Conservation (phyloP, 169 alveolate species). For the Cryptosporidium xiaoi region DNA sequence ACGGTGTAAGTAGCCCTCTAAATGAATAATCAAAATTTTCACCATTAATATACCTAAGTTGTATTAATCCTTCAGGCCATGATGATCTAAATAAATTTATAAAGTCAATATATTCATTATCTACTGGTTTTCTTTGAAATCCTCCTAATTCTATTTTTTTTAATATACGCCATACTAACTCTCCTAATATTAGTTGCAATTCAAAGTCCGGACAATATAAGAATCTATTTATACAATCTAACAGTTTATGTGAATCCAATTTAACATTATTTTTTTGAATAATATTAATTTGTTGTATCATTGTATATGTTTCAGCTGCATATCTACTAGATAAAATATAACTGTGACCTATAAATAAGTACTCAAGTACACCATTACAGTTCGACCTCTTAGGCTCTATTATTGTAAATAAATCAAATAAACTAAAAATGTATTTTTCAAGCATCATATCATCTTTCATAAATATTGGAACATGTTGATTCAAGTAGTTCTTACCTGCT, state of each 20-base stretch:
- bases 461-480: constrained; percentile 1
- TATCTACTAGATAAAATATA: constrained; percentile 53
- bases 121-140: neutral
- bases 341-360: constrained; percentile 59
- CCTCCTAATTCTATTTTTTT: constrained; percentile 14
- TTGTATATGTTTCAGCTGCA: constrained; percentile 72
- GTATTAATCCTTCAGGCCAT: constrained; percentile 73
- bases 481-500: neutral
- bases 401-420: constrained; percentile 43
- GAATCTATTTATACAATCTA: constrained; percentile 28
- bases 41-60: constrained; percentile 32
- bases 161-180: constrained; percentile 46
- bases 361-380: constrained; percentile 61
- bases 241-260: constrained; percentile 11
- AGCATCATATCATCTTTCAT: constrained; percentile 54
- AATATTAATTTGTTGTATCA: constrained; percentile 45
- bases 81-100: constrained; percentile 38
- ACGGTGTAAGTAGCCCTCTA: constrained; percentile 66
- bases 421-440: constrained; percentile 33
- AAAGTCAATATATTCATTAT: constrained; percentile 10
- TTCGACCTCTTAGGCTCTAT: constrained; percentile 65
- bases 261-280: constrained; percentile 1
- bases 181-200: constrained; percentile 59
- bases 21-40: constrained; percentile 67
- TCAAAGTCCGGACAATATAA: constrained; percentile 67